A percentile compares a stretch with the other conserved stretches of the same genome.
Evolutionary conservation across 2,329 filamentous ascomycete species (phyloP).

Genomic region (Colletotrichum coccodes): DNA sequence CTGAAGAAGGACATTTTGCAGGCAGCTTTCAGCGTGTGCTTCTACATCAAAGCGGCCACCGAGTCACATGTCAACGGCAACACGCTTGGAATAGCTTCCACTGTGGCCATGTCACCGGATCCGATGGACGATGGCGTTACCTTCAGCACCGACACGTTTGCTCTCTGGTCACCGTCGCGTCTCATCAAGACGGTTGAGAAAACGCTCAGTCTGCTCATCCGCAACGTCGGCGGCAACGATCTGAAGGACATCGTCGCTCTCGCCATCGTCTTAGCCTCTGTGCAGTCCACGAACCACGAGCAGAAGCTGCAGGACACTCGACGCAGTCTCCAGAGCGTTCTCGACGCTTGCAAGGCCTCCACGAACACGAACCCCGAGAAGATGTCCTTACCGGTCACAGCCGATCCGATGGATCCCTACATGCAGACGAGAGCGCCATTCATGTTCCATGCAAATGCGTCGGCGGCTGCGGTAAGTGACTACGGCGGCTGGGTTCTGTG

Average conservation of each 20-base stretch:
- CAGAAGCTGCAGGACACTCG: slow-evolving; percentile 54
- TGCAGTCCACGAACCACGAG: slow-evolving; percentile 50
- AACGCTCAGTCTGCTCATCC: slow-evolving; percentile 56
- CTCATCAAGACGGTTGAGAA: slow-evolving; percentile 57
- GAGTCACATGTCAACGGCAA: slow-evolving; percentile 30
- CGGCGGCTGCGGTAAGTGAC: slow-evolving; percentile 40
- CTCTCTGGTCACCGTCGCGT: slow-evolving; percentile 53
- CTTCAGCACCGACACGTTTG: slow-evolving; percentile 46
- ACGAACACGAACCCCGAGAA: slow-evolving; percentile 54
- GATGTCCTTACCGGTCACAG: slow-evolving; percentile 34
- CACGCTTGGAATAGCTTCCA: slow-evolving; percentile 23
- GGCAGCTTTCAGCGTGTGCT: slow-evolving; percentile 65
- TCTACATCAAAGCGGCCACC: slow-evolving; percentile 56
- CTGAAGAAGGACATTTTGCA: slow-evolving; percentile 65
- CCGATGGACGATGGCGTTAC: slow-evolving; percentile 46
- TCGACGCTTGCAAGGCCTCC: slow-evolving; percentile 56
- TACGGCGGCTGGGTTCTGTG: slow-evolving; percentile 50
- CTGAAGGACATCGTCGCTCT: slow-evolving; percentile 61
- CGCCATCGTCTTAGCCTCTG: slow-evolving; percentile 58
- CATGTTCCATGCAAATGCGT: slow-evolving; percentile 43
- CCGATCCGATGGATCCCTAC: slow-evolving; percentile 33
- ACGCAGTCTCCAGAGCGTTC: slow-evolving; percentile 50
- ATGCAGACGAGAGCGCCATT: slow-evolving; percentile 34
- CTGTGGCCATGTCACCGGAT: slow-evolving; percentile 46
- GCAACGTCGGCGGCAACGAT: slow-evolving; percentile 59